phyloP scores from a whole-genome alignment of 2,329 filamentous ascomycete genomes.

The Sporothrix curviconia region DNA sequence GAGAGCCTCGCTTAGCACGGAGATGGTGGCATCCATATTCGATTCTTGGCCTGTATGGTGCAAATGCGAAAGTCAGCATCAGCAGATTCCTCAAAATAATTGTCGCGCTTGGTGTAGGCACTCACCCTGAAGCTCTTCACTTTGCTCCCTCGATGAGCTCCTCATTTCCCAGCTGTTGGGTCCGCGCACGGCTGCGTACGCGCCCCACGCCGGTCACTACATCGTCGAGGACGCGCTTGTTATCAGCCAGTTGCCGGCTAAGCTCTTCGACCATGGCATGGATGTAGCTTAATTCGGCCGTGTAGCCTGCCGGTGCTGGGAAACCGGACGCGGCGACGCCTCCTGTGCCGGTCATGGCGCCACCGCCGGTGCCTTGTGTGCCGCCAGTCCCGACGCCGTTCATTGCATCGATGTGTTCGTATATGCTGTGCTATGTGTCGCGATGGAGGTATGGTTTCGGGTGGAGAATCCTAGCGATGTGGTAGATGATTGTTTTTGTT shows the following conservation, averaged over 20 bases:
- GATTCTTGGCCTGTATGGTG: constrained; percentile 43
- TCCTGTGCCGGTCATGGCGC: constrained; percentile 7
- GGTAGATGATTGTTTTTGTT: too few relatives aligned
- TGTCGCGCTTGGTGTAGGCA: background rate
- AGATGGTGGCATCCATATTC: constrained; percentile 48
- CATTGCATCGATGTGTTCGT: constrained; percentile 5
- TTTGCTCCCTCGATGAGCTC: constrained; percentile 50
- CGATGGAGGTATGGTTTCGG: background rate
- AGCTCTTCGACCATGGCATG: constrained; percentile 63
- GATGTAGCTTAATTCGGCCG: constrained; percentile 62
- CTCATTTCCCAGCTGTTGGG: constrained; percentile 49
- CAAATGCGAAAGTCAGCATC: constrained; percentile 6
- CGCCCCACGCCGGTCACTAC: constrained; percentile 58
- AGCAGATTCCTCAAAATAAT: background rate
- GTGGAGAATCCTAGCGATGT: too few relatives aligned
- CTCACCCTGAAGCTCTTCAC: constrained; percentile 51
- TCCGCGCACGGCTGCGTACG: constrained; percentile 51
- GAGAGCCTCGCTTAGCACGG: constrained; percentile 54
- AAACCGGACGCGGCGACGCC: constrained; percentile 39
- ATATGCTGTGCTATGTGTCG: too few relatives aligned
- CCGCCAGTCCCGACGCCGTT: constrained; percentile 14
- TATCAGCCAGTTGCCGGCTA: constrained; percentile 56
- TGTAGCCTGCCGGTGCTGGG: constrained; percentile 60
- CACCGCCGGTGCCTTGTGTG: constrained; percentile 1
- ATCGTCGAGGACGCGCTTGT: constrained; percentile 54